Base-by-base conservation (phyloP, 2,329 filamentous ascomycete genomes). In the Ceratocystis lukuohia region DNA sequence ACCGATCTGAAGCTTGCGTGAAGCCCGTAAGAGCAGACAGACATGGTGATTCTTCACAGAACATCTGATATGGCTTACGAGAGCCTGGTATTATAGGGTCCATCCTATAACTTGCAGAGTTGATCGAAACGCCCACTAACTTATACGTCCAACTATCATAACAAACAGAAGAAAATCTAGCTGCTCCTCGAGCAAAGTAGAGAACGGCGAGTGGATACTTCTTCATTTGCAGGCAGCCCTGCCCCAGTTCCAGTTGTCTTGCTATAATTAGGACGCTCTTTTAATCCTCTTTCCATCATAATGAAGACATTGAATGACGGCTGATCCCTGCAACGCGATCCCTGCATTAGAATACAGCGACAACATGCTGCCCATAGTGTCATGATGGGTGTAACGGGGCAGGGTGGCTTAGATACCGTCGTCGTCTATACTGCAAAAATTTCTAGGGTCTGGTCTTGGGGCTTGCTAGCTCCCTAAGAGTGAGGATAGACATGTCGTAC, bases 261-360 rank as follows among this genome's bases (percentile, higher is more conserved):
- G 10, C 50, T 57, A 57, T 57, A 57, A 30, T 57, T 57, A 57
- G 50, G 22, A 57, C 8, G 7, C 15, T 6, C 17, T 56, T 17
- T 22, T 28, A 22, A 56, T 56, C 20, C n/a, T 48, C 17, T 48
- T 20, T 48, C n/a, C 7, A 28, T 30, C 6, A 57, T 25, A 25
- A 28, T 57, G 3, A 25, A 17, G 22, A 28, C 10, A 28, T 57
- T 57, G 50, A 57, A 57, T 57, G 50, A 57, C 50, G 50, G 50
- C 50, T 57, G 50, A 57, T 57, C 50, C 50, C 22, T 57, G 50
- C 10, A 15, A 28, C 22, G 6, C 33, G 50, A 57, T 30, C 50
- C 50, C 25, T 57, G 50, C 50, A 30, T 30, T 57, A 57, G 22
- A 57, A 57, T 57, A 57, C 50, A 57, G 20, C 50, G 28, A 50